phyloP scores from a whole-genome alignment of 768 basidiomycete species.

The Calocera cornea region DNA sequence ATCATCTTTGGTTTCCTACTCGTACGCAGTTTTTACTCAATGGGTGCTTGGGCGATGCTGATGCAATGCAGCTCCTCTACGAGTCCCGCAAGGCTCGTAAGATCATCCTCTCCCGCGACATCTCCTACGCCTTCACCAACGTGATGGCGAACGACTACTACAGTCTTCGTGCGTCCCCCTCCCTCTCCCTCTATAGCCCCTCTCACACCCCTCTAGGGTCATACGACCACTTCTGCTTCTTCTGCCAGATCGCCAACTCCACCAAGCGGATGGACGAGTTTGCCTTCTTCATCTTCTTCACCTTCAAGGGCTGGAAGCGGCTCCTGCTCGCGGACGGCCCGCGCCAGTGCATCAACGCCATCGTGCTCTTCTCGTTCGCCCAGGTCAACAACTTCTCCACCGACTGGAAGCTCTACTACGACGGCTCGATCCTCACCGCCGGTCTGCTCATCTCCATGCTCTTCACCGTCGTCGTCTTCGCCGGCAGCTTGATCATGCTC shows the following conservation, averaged over 20 bases:
- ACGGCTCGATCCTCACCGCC: constrained; percentile 57
- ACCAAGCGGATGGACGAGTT: constrained; percentile 95
- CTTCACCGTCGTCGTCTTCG: constrained; percentile 80
- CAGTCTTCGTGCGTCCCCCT: constrained; percentile 60
- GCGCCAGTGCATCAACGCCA: constrained; percentile 92
- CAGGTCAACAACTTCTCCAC: constrained; percentile 67
- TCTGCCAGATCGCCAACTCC: constrained; percentile 88
- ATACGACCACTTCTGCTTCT: constrained; percentile 97
- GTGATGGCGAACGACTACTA: constrained; percentile 95
- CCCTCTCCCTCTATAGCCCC: not conserved
- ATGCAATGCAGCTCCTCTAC: constrained; percentile 55
- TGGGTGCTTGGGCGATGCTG: constrained; percentile 8
- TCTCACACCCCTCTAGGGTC: constrained; percentile 41
- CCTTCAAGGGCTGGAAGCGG: constrained; percentile 97
- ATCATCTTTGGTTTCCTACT: constrained; percentile 97
- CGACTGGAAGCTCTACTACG: constrained; percentile 32
- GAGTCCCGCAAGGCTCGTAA: constrained; percentile 85
- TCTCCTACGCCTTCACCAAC: constrained; percentile 96
- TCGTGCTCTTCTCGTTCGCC: constrained; percentile 87
- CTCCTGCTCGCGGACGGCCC: constrained; percentile 85
- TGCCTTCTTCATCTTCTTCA: constrained; percentile 98
- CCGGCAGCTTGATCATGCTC: constrained; percentile 67
- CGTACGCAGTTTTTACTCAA: constrained; percentile 32
- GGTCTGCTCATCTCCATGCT: constrained; percentile 77
- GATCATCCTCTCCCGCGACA: constrained; percentile 90